Percentiles rank a stretch among this genome's conserved stretches.
Conservation (phyloP, 192 early-diverging fungal genomes). For the Rhizoclosmatium globosum region DNA sequence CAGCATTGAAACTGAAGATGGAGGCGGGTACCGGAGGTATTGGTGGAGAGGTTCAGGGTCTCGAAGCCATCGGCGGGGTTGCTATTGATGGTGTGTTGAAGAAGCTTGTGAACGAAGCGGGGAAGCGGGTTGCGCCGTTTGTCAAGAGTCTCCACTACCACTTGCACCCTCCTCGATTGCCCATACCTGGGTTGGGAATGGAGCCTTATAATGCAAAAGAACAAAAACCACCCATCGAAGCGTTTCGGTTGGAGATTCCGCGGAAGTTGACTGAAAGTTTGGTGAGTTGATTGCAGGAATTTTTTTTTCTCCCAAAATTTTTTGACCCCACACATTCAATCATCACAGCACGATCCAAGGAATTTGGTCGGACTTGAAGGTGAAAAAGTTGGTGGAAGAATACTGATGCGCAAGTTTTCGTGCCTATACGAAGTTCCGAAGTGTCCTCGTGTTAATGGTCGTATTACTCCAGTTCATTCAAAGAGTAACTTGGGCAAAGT, state of each 20-base stretch:
- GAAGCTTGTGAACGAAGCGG: neutral
- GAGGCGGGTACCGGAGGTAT: neutral
- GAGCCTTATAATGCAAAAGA: neutral
- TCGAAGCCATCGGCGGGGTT: neutral
- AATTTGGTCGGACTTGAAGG: constrained; percentile 24
- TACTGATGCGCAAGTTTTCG: constrained; percentile 12
- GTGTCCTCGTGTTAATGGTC: constrained; percentile 13
- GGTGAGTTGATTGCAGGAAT: neutral
- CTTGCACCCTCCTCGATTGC: constrained; percentile 23
- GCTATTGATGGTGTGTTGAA: neutral
- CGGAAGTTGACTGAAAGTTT: neutral
- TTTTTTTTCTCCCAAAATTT: neutral
- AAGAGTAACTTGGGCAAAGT: neutral
- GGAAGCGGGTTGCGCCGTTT: too few species aligned
- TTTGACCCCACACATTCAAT: neutral
- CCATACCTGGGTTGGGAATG: constrained; percentile 12
- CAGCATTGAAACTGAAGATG: neutral
- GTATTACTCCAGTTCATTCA: constrained; percentile 11
- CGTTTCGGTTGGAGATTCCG: constrained; percentile 21
- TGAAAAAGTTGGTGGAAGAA: constrained; percentile 18
- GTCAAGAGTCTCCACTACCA: constrained; percentile 28
- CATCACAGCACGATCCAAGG: constrained; percentile 7
- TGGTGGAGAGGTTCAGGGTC: neutral
- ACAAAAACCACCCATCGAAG: constrained; percentile 12
- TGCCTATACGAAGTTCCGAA: constrained; percentile 17